Percentiles rank a stretch among this genome's conserved stretches.
phyloP scores from a whole-genome alignment of 2,329 filamentous ascomycete genomes.

The Penicillium sp. region DNA sequence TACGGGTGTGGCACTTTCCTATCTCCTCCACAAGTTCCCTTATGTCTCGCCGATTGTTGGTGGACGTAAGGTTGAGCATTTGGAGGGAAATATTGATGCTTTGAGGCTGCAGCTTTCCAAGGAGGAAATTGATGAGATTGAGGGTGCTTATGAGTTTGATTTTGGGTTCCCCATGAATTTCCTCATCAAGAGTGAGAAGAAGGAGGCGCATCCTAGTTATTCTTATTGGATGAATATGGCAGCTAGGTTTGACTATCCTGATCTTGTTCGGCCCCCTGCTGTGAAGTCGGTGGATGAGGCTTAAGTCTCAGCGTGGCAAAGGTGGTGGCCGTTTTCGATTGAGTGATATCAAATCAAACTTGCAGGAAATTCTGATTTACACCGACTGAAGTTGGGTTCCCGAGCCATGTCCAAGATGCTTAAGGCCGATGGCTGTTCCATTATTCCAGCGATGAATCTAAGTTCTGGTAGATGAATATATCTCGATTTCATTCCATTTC shows the following conservation, averaged over 20 bases:
- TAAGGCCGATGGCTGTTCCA: too few species aligned
- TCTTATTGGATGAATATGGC: constrained; percentile 8
- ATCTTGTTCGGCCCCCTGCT: constrained; percentile 9
- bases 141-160: constrained; percentile 55
- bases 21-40: constrained; percentile 53
- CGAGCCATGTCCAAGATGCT: not conserved
- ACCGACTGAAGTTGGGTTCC: not conserved
- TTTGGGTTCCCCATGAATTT: constrained; percentile 32
- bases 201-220: constrained; percentile 16
- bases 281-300: constrained; percentile 7
- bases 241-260: constrained; percentile 20
- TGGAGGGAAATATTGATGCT: constrained; percentile 58
- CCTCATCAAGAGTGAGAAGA: constrained; percentile 6
- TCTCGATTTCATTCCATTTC: too few species aligned
- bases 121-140: constrained; percentile 50
- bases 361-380: not conserved
- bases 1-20: constrained; percentile 47
- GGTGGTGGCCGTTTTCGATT: not conserved
- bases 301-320: not conserved
- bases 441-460: too few species aligned
- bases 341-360: not conserved
- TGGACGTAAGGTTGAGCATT: constrained; percentile 53
- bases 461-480: too few species aligned
- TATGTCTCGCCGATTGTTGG: constrained; percentile 58
- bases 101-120: constrained; percentile 31